phyloP scores from a whole-genome alignment of 2,329 filamentous ascomycete species.

The Xylaria sp. region DNA sequence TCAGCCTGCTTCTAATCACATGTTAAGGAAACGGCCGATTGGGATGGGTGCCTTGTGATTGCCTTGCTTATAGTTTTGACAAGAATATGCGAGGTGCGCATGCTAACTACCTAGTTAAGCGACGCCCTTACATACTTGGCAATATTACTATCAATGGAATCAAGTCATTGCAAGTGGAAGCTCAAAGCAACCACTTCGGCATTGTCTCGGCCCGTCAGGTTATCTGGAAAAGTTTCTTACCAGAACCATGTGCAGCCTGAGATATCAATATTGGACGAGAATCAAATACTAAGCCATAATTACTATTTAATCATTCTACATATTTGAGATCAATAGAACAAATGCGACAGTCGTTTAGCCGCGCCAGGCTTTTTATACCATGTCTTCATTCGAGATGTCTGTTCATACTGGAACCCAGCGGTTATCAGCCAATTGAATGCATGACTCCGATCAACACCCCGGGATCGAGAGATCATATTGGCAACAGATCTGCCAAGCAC shows the following conservation, averaged over 20 bases:
- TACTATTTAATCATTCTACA: background rate
- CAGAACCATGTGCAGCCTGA: background rate
- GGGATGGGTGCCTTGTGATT: background rate
- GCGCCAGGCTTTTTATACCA: background rate
- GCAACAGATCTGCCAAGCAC: slow-evolving; percentile 16
- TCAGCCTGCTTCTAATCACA: slow-evolving; percentile 2
- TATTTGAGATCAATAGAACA: background rate
- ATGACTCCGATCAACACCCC: slow-evolving; percentile 8
- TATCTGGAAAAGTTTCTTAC: background rate
- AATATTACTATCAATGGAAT: background rate
- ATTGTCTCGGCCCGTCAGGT: slow-evolving; percentile 21
- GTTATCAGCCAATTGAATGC: slow-evolving; percentile 3
- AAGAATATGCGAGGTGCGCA: background rate
- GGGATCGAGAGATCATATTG: slow-evolving; percentile 12
- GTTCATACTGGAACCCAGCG: background rate
- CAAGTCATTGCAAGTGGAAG: background rate
- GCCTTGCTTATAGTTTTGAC: background rate
- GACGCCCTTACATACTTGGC: slow-evolving; percentile 4
- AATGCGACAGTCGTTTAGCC: background rate
- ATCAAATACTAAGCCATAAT: background rate
- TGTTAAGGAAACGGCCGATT: background rate
- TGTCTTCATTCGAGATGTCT: background rate
- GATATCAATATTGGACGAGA: background rate
- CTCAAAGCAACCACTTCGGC: slow-evolving; percentile 27
- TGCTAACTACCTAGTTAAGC: slow-evolving; percentile 7